Conservation (phyloP, 495 filamentous ascomycete genomes). For the Penicillium tannophilum region DNA sequence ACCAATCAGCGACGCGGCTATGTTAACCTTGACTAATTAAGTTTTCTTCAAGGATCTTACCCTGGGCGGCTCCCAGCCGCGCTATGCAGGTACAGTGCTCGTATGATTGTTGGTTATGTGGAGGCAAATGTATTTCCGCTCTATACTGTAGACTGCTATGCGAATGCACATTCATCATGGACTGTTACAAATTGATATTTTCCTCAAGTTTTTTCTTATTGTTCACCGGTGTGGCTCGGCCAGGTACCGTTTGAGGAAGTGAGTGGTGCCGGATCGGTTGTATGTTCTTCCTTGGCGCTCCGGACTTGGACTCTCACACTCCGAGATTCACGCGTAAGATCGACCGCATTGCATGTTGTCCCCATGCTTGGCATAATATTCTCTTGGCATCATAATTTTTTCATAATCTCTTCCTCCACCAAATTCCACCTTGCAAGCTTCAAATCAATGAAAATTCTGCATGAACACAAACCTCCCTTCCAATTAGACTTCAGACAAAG, state of each 20-base stretch:
- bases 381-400: no score
- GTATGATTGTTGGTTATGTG: background rate
- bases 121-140: background rate
- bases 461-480: background rate
- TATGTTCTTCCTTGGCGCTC: background rate
- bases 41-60: background rate
- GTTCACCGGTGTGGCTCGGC: background rate
- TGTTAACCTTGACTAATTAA: constrained; percentile 7
- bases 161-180: background rate
- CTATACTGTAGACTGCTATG: background rate
- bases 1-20: constrained; percentile 15
- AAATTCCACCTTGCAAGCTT: background rate
- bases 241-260: background rate
- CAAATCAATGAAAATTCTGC: background rate
- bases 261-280: background rate
- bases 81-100: background rate
- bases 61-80: background rate
- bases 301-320: background rate
- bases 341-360: background rate
- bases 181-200: background rate
- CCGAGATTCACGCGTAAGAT: background rate
- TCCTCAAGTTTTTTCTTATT: background rate
- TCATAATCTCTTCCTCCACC: background rate
- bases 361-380: background rate
- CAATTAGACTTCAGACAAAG: background rate